Evolutionary conservation across 805 yeast genomes (phyloP), one percentile per base, ranked within the genome.

Genomic region (Tetrapisispora nanseiensis): DNA sequence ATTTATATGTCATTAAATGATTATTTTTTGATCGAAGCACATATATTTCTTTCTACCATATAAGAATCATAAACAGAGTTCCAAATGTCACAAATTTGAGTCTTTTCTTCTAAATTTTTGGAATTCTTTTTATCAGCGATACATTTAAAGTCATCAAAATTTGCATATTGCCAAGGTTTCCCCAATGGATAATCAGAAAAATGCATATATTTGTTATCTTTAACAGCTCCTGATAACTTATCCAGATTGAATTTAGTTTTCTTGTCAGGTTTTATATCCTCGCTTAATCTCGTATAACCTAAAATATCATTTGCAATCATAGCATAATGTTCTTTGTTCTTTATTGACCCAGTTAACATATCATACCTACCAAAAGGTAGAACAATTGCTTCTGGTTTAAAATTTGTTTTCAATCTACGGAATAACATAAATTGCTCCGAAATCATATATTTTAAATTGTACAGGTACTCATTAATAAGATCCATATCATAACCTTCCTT

Each of bases 101-200:
- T 40, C 2, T 48, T 51, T 15, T 38, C 30, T 15, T 49, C 48
- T 16, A 33, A 18, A 34, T 46, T 39, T 13, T 49, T 36, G 1
- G 45, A 24, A 22, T 22, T 22, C 7, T 50, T 38, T 24, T 36
- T 45, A 15, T 47, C 49, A 1, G 37, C 50, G 3, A 19, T 39
- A 44, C 64, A 61, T 43, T 51, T 43, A 24, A 58, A 38, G 4
- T 48, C 52, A 4, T 54, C 52, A 7, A 48, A 19, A 7, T 46
- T 38, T 11, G 24, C 18, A 41, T 50, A 52, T 5, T 35, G 56
- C 86, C 86, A 79, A 3, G 85, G 85, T 52, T 81, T 80, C 0
- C 79, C 76, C 6, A 79, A 57, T 6, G 86, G 86, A 28, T 71
- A 69, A 52, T 81, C 87, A 3, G 82, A 74, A 56, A 75, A 81